Evolutionary conservation across 345 rosid species (phyloP).

Genomic region (Syzygium oleosum): DNA sequence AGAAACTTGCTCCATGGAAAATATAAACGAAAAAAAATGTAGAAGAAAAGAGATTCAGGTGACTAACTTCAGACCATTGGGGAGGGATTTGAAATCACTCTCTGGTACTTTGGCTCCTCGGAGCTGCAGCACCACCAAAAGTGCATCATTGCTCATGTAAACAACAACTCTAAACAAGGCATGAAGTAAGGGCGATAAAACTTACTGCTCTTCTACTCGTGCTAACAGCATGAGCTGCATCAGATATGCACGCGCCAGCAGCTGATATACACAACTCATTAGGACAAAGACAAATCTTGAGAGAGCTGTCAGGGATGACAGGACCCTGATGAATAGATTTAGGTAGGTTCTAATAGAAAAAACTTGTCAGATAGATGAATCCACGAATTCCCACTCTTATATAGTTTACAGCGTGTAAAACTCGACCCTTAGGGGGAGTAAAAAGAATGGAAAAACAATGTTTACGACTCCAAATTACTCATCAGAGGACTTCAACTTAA

Average conservation of each 20-base stretch:
- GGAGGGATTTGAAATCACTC: conserved; percentile 68
- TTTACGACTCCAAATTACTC: not conserved
- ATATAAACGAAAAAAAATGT: not conserved
- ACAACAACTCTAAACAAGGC: not conserved
- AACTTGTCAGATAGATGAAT: not conserved
- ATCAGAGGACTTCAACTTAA: not conserved
- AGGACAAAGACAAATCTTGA: not conserved
- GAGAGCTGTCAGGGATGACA: not conserved
- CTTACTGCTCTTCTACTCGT: conserved; percentile 95
- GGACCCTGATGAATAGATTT: not conserved
- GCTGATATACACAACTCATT: conserved; percentile 20
- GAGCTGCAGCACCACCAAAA: conserved; percentile 43
- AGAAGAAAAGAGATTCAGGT: not conserved
- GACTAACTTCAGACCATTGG: conserved; percentile 83
- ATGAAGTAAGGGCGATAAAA: not conserved
- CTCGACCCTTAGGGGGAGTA: not conserved
- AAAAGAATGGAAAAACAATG: not conserved
- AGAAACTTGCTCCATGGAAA: not conserved
- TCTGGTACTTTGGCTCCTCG: conserved; percentile 84
- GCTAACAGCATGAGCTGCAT: conserved; percentile 77
- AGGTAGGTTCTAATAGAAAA: not conserved
- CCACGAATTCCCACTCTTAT: not conserved
- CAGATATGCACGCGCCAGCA: conserved; percentile 30
- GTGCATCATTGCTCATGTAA: not conserved
- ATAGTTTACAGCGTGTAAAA: not conserved